Base-by-base conservation (phyloP, 257 asterid genomes). In the Catharanthus roseus region DNA sequence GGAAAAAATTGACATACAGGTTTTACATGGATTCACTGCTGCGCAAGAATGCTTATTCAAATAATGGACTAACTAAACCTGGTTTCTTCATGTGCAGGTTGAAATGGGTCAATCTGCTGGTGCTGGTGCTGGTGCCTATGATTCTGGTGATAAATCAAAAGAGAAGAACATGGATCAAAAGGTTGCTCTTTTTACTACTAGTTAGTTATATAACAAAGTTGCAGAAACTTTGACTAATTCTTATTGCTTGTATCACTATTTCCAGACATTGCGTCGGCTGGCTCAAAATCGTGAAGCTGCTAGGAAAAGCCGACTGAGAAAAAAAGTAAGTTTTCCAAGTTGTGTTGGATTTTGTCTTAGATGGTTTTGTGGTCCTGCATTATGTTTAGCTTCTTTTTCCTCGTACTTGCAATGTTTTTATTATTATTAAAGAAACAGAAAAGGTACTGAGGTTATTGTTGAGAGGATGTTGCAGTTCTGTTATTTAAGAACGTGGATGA, bases 261-360 rank as follows among this genome's bases (percentile, higher is more conserved):
- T 64, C 41, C 93, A 93, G 98, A 81, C 95, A 6, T 78, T 82
- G 69, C 87, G 97, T 67, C 85, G 96, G 76, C 96, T 90, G 64
- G 98, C 98, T 49, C 97, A 93, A 77, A 93, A 93, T 70, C 96
- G 98, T 60, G 96, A 93, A 85, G 98, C 98, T 75, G 98, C 97
- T 38, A 83, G 96, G 78, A 93, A 93, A 84, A 89, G 97, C 77
- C 84, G 98, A 63, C 78, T 90, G 75, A 87, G 96, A 78, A 91
- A 93, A 82, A 93, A 93, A 82, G 98, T 91, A 79, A 5, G 91
- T 80, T 76, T 64, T 72, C 51, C 24, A 1, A 44, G 24, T 29
- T 67, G 21, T 18, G 54, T 33, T 16, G 23, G 18, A 49, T 18
- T 16, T 49, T 23, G 2, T 12, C 16, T 47, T 47, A 13, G 53